Conservation (phyloP, 2,329 filamentous ascomycete genomes). For the Talaromyces sp. region DNA sequence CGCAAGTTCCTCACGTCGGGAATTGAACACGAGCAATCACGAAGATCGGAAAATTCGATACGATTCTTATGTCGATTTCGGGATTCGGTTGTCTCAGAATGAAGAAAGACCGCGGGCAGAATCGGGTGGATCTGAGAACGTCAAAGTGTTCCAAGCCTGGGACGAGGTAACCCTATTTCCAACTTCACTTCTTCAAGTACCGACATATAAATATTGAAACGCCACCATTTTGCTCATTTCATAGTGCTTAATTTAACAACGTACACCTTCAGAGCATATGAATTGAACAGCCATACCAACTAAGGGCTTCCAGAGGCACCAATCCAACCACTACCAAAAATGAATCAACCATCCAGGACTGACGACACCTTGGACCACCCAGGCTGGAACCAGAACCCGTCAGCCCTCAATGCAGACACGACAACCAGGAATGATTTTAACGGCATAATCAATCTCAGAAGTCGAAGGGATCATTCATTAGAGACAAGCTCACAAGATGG, state of each 20-base stretch:
- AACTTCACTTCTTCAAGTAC: not conserved
- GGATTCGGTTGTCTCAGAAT: not conserved
- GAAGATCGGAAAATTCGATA: not conserved
- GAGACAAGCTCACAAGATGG: slow-evolving; percentile 2
- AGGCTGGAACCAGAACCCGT: slow-evolving; percentile 61
- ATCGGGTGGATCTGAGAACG: slow-evolving; percentile 2
- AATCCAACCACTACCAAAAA: slow-evolving; percentile 27
- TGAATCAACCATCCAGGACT: slow-evolving; percentile 65
- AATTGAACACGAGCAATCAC: not conserved
- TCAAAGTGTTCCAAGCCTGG: not conserved
- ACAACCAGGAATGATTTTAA: slow-evolving; percentile 63
- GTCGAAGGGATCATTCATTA: slow-evolving; percentile 35
- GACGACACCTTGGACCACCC: slow-evolving; percentile 54
- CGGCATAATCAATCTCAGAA: slow-evolving; percentile 56
- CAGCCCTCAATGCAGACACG: slow-evolving; percentile 55
- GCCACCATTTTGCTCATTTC: not conserved
- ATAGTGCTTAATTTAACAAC: not conserved
- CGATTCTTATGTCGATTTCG: too few species aligned
- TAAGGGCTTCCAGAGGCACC: not conserved
- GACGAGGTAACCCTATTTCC: not conserved
- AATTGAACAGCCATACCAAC: not conserved
- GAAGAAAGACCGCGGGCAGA: slow-evolving; percentile 10
- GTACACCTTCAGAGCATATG: not conserved
- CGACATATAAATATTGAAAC: not conserved
- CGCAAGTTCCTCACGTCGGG: not conserved